These are phyloP conservation scores for Tetradesmus obliquus DNA, from an alignment of 139 green algal genomes.

Conservation along the genomic window DNA sequence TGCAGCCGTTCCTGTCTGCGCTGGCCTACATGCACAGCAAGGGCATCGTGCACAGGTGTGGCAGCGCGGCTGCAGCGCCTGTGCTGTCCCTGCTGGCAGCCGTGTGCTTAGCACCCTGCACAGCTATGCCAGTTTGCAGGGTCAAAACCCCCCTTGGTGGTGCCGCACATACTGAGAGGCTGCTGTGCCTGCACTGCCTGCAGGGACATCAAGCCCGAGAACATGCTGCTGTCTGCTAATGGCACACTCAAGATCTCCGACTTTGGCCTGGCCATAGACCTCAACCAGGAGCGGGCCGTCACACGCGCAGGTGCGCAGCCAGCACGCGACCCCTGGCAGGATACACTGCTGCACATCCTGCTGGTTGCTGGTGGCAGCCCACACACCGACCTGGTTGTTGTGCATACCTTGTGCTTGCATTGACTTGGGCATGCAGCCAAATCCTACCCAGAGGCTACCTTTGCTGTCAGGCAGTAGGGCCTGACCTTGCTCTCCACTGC, in stretches of 20 bases:
- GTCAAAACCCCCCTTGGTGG: neutral
- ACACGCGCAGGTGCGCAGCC: constrained; percentile 59
- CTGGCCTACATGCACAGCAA: constrained; percentile 69
- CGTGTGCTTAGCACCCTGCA: neutral
- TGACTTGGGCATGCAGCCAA: neutral
- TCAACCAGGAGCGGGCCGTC: constrained; percentile 58
- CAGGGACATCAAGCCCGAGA: constrained; percentile 73
- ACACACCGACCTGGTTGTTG: too few relatives aligned
- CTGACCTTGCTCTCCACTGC: too few relatives aligned
- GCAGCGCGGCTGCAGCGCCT: neutral
- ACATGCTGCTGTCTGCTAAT: constrained; percentile 59
- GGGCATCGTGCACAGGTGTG: constrained; percentile 62
- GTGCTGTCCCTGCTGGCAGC: neutral
- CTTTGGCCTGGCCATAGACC: constrained; percentile 68
- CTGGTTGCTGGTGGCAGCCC: too few relatives aligned
- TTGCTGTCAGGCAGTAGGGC: too few relatives aligned
- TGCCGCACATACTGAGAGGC: constrained; percentile 15
- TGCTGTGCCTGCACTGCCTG: constrained; percentile 58
- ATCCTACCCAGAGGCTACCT: neutral
- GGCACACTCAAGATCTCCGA: constrained; percentile 58
- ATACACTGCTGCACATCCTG: neutral
- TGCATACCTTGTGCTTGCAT: neutral
- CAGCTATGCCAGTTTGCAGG: neutral
- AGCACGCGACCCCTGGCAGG: constrained; percentile 38
- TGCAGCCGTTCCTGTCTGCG: constrained; percentile 52